Evolutionary conservation across 495 filamentous ascomycete species (phyloP).

Genomic region (Durotheca rogersii): DNA sequence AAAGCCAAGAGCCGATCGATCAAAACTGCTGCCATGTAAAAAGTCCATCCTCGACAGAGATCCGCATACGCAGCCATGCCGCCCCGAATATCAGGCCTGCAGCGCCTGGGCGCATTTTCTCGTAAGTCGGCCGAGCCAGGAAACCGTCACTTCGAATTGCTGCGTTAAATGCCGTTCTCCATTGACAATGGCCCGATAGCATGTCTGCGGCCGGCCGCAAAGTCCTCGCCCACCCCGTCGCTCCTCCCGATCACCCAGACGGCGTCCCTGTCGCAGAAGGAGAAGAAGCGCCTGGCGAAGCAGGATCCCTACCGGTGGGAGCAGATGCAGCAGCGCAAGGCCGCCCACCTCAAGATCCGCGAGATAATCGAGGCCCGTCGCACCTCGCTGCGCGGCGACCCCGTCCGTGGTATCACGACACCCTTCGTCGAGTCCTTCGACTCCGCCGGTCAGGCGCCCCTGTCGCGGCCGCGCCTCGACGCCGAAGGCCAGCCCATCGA

Average conservation of each 20-base stretch:
- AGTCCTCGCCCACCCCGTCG: slow-evolving; percentile 28
- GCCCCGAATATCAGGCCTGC: slow-evolving; percentile 65
- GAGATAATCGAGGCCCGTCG: slow-evolving; percentile 63
- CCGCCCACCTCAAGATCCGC: slow-evolving; percentile 73
- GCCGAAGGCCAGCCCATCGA: slow-evolving; percentile 37
- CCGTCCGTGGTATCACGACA: slow-evolving; percentile 73
- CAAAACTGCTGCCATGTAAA: slow-evolving; percentile 18
- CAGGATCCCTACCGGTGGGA: slow-evolving; percentile 68
- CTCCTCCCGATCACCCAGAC: slow-evolving; percentile 52
- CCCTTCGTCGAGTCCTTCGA: slow-evolving; percentile 84
- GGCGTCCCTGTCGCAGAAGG: slow-evolving; percentile 48
- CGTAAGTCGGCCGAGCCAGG: too few species aligned
- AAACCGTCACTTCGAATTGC: too few species aligned
- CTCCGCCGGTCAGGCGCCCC: slow-evolving; percentile 47
- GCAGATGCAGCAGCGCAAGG: slow-evolving; percentile 74
- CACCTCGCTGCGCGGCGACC: slow-evolving; percentile 64
- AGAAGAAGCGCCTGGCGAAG: slow-evolving; percentile 51
- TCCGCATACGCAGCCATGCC: slow-evolving; percentile 59
- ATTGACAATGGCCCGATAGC: slow-evolving; percentile 38
- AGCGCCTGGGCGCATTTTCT: slow-evolving; percentile 62
- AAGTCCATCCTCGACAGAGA: slow-evolving; percentile 5
- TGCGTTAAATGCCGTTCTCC: neutral
- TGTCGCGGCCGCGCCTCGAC: slow-evolving; percentile 39
- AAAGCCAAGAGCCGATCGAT: slow-evolving; percentile 16
- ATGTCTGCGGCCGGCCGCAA: slow-evolving; percentile 49